Evolutionary conservation across 371 early-diverging fungal species (phyloP), one percentile per base, ranked within the genome.

Genomic region (Rhizopus sp.): DNA sequence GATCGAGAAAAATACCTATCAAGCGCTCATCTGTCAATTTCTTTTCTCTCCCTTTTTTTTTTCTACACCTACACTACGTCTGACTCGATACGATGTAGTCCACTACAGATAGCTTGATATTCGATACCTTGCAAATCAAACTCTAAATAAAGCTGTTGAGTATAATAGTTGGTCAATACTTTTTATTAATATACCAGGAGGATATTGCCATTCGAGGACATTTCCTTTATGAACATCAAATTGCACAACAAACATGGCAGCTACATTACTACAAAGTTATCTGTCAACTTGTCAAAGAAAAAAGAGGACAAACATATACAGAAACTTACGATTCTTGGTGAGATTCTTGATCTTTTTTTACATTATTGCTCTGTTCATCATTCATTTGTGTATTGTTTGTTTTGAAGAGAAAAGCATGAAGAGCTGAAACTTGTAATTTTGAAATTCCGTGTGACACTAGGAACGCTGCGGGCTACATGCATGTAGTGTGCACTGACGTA

Each of bases 81-180:
- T 13, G 73, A 61, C n/a, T 64, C 59, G 12, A 77, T 65, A 32
- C 58, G 66, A 63, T 86, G 87, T 39, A 83, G 67, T 17, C 87
- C 87, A 60, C 87, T 86, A 35, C 82, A 80, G 6, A 86, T 77
- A 6, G 84, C 77, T 50, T 83, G 77, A 56, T 75, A 86, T 64
- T 86, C 87, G 1, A 84, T 65, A 0, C 83, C 83, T 34, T 59
- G 41, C n/a, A 86, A 62, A 47, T 80, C 74, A 34, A 77, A 49
- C 33, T 80, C 86, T 86, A 41, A 17, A 9, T 34, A 38, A 57
- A 31, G 30, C 16, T 13, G 10, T 4, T 40, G 48, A 56, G 29
- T 51, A 39, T 23, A 30, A 23, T 15, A 7, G 12, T 39, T 30
- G 1, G 23, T 23, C 16, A 5, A 23, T 42, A 30, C 6, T 6